A percentile compares a stretch with the other conserved stretches of the same genome.
phyloP scores from a whole-genome alignment of 495 filamentous ascomycete species.

The Neurospora sublineolata region DNA sequence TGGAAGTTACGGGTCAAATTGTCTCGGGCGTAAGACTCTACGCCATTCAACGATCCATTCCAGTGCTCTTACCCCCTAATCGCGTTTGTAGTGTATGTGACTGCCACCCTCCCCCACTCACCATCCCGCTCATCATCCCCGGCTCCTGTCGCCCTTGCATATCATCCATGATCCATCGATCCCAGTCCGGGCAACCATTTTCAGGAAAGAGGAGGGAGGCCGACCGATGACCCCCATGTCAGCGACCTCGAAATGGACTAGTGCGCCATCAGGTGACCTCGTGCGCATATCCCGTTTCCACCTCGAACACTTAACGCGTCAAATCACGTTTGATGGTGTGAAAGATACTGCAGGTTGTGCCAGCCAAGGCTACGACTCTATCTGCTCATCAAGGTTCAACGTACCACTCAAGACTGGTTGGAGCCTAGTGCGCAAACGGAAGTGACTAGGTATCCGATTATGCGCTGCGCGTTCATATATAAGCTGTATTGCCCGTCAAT shows the following conservation, averaged over 20 bases:
- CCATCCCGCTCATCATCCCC: background rate
- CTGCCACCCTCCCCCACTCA: background rate
- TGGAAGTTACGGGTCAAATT: background rate
- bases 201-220: background rate
- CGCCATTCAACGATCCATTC: background rate
- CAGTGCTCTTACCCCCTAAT: background rate
- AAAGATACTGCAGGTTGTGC: background rate
- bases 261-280: slow-evolving; percentile 15
- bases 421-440: background rate
- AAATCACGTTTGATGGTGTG: slow-evolving; percentile 16
- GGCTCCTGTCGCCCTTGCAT: background rate
- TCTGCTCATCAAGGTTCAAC: background rate
- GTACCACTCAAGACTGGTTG: background rate
- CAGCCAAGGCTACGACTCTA: background rate
- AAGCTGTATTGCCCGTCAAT: background rate
- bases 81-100: background rate
- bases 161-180: background rate
- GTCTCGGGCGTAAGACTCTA: background rate
- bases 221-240: background rate
- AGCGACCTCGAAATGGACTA: slow-evolving; percentile 7
- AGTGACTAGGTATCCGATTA: background rate
- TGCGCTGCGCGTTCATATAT: background rate
- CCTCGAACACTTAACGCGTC: slow-evolving; percentile 15
- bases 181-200: background rate
- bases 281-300: slow-evolving; percentile 6